Evolutionary conservation across 208 protist genomes (phyloP).

Genomic region (Acanthamoeba sp.): DNA sequence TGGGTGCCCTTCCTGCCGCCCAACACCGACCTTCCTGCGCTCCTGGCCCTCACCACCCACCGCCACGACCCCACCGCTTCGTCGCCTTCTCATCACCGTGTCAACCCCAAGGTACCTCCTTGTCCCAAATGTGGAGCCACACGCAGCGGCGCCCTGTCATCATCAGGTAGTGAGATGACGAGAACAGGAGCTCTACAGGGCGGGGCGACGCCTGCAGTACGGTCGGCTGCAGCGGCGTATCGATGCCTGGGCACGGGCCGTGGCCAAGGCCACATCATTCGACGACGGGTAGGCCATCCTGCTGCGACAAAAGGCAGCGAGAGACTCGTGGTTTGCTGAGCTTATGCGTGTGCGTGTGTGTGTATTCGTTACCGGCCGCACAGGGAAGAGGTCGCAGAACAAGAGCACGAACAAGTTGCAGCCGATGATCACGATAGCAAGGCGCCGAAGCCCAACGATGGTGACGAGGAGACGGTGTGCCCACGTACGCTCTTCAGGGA

Average conservation of each 20-base stretch:
- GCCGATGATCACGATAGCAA: not conserved
- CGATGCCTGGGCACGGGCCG: not conserved
- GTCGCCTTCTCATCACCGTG: not conserved
- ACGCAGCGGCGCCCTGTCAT: too few species aligned
- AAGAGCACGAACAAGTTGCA: not conserved
- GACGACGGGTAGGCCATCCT: not conserved
- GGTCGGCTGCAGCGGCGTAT: not conserved
- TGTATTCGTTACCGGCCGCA: not conserved
- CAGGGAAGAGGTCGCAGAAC: not conserved
- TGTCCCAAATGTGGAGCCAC: too few species aligned
- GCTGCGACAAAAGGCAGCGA: too few species aligned
- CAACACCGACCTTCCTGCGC: not conserved
- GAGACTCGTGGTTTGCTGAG: too few species aligned
- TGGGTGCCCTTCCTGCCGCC: not conserved
- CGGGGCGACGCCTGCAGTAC: not conserved
- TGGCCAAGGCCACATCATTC: not conserved
- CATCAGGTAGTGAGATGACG: too few species aligned
- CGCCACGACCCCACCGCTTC: not conserved
- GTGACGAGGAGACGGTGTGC: not conserved
- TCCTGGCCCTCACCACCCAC: not conserved
- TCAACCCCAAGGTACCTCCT: constrained; percentile 36
- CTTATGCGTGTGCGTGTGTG: too few species aligned
- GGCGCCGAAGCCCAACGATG: not conserved
- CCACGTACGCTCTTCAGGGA: not conserved
- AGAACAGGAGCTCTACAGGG: constrained; percentile 20